Base-by-base conservation (phyloP, 768 basidiomycete species). In the Suillus lakei region DNA sequence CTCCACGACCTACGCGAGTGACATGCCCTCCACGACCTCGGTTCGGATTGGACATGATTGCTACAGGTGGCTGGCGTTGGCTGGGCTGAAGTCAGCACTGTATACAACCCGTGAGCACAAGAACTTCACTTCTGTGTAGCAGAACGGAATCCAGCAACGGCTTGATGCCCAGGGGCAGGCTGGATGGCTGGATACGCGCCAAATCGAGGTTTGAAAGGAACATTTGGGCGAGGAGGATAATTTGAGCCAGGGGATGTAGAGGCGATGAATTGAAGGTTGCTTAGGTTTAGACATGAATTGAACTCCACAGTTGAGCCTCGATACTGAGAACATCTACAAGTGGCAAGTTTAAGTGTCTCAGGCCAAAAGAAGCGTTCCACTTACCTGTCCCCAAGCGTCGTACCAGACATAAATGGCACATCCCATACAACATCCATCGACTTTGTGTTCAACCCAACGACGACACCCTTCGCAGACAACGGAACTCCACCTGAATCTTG, bases 361-460 rank as follows among this genome's bases (percentile, higher is more conserved):
- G 12, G n/a, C 54, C 9, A 13, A 36, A 12, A 34, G 4, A 21
- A 23, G 28, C 30, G 2, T 30, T 55, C 48, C 44, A 72, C 73
- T 26, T 70, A 95, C 92, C 96, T 84, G 71, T 93, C 93, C 4
- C 89, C 88, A 13, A 99, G 80, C 0, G 93, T 98, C 3, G 86
- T 84, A 8, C 98, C 98, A 26, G 95, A 89, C 88, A 99, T 93
- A 79, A 99, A 99, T 1, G 95, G 85, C 28, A 91, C 90, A 75
- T 99, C 98, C 93, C 98, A 99, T 0, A 97, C 86, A 28, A 99
- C 91, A 75, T 99, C 98, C 86, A 99, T 91, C 4, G 91, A 88
- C 73, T 91, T 92, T 3, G 90, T 79, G 70, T 90, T 93, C 71
- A 99, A 78, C 16, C 96, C 94, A 61, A 99, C 87, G 30, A 99